Percentiles rank a stretch among this genome's conserved stretches.
Conservation (phyloP, 495 filamentous ascomycete species). For the Aspergillus homomorphus region DNA sequence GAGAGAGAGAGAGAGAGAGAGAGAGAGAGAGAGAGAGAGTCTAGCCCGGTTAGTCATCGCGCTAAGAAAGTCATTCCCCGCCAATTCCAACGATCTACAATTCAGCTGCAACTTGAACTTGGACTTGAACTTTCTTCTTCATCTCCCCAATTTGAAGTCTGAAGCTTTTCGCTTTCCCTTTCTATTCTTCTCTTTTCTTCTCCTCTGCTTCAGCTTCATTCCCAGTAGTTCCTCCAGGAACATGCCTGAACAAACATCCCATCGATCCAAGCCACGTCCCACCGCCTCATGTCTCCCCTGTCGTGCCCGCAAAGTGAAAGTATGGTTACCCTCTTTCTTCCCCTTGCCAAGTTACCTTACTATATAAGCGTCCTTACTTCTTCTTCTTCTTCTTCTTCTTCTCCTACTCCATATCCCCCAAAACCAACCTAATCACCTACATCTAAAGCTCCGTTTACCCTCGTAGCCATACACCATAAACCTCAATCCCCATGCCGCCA, state of each 20-base stretch:
- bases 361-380: no score
- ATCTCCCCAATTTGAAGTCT: no score
- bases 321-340: constrained; percentile 1
- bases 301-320: constrained; percentile 22
- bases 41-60: constrained; percentile 3
- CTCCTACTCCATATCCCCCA: background rate
- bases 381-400: background rate
- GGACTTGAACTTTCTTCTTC: background rate
- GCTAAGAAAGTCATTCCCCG: background rate
- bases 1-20: constrained; percentile 11
- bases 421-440: background rate
- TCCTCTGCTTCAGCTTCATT: background rate
- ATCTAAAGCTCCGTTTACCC: no score
- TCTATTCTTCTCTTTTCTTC: background rate
- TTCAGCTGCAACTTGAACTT: no score
- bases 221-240: no score
- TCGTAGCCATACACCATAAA: no score
- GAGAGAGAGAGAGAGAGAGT: background rate
- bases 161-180: no score
- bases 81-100: background rate
- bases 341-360: background rate
- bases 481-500: no score
- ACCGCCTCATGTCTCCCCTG: constrained; percentile 19
- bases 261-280: constrained; percentile 17
- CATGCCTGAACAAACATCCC: constrained; percentile 2